A percentile compares a stretch with the other conserved stretches of the same genome.
Evolutionary conservation across 169 alveolate genomes (phyloP).

Genomic region (Toxoplasma gondii): DNA sequence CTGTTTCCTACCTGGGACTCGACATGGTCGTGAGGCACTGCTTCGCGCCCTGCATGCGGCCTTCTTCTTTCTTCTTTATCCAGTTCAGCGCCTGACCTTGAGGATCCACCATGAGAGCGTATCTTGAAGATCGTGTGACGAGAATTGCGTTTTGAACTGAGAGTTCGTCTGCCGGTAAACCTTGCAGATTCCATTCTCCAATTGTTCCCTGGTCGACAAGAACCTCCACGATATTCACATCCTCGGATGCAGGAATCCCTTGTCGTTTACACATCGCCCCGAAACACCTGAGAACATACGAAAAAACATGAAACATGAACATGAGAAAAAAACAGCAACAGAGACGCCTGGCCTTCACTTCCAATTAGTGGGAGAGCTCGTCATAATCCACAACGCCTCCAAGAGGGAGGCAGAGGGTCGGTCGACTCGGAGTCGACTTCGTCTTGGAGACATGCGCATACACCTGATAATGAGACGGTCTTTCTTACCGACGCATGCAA

Average conservation of each 20-base stretch:
- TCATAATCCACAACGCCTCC: too few species aligned
- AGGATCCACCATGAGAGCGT: slow-evolving; percentile 98
- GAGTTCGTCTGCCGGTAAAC: slow-evolving; percentile 94
- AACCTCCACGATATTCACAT: slow-evolving; percentile 77
- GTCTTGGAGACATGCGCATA: too few species aligned
- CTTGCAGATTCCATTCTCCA: slow-evolving; percentile 92
- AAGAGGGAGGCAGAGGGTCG: too few species aligned
- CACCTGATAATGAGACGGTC: too few species aligned
- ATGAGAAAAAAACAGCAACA: neutral
- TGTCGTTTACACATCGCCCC: neutral
- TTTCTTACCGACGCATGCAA: too few species aligned
- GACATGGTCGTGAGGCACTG: slow-evolving; percentile 88
- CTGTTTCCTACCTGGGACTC: slow-evolving; percentile 68
- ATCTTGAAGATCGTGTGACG: slow-evolving; percentile 93
- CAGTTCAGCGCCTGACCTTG: slow-evolving; percentile 95
- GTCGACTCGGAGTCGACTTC: too few species aligned
- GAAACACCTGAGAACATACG: neutral
- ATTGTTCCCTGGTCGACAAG: slow-evolving; percentile 93
- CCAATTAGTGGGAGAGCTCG: too few species aligned
- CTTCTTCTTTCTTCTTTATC: slow-evolving; percentile 89
- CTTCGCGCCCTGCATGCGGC: slow-evolving; percentile 77
- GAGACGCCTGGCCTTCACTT: too few species aligned
- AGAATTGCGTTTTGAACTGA: slow-evolving; percentile 95
- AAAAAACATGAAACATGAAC: neutral
- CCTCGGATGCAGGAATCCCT: slow-evolving; percentile 58